phyloP scores from a whole-genome alignment of 2,329 filamentous ascomycete species.

The Colletotrichum australisinense region DNA sequence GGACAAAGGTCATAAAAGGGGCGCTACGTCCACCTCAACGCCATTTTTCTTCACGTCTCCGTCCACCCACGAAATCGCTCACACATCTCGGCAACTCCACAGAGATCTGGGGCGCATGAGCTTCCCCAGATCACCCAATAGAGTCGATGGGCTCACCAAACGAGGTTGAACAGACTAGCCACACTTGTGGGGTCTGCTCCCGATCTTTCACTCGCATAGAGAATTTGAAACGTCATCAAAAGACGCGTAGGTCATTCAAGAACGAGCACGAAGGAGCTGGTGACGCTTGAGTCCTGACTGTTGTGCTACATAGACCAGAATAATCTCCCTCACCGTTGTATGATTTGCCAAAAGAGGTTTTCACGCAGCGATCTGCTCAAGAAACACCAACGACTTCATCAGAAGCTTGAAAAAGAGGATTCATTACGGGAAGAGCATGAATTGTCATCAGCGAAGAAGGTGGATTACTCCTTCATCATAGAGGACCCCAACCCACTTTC shows the following conservation, averaged over 20 bases:
- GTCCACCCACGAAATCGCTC: slow-evolving; percentile 2
- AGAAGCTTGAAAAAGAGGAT: background rate
- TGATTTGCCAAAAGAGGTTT: slow-evolving; percentile 1
- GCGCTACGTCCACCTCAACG: background rate
- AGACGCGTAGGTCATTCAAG: slow-evolving; percentile 9
- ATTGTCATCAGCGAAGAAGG: background rate
- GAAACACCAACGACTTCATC: slow-evolving; percentile 18
- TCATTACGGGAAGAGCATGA: background rate
- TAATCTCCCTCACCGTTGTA: slow-evolving; percentile 7
- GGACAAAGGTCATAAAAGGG: slow-evolving; percentile 15
- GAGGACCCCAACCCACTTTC: background rate
- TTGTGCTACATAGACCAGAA: background rate
- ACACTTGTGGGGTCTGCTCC: background rate
- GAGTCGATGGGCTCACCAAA: background rate
- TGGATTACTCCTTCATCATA: background rate
- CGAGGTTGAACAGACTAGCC: background rate
- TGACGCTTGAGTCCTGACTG: too few species aligned
- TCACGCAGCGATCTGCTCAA: slow-evolving; percentile 16
- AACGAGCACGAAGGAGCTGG: background rate
- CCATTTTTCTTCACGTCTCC: background rate
- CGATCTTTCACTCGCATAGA: slow-evolving; percentile 14
- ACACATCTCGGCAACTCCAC: background rate
- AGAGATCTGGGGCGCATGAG: background rate
- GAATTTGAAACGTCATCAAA: slow-evolving; percentile 26
- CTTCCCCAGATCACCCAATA: background rate